These are phyloP conservation scores for Teratosphaeria gauchensis DNA, from an alignment of 2,329 filamentous ascomycete species.

Conservation along the genomic window DNA sequence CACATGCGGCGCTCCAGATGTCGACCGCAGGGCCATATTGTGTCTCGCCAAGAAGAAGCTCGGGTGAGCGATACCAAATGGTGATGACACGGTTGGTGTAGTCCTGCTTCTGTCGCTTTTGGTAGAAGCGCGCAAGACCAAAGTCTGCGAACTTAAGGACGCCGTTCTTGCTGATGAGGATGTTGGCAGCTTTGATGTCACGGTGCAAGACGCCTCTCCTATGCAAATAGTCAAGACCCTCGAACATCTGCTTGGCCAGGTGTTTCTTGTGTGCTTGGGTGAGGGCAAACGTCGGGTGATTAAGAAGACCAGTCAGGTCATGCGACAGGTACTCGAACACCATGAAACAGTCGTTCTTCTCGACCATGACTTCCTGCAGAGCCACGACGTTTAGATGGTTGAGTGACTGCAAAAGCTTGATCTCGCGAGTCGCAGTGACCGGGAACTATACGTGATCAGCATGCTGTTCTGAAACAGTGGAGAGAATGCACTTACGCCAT, in stretches of 20 bases:
- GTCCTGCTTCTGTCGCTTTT: slow-evolving; percentile 81
- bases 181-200: slow-evolving; percentile 97
- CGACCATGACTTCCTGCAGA: slow-evolving; percentile 90
- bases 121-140: slow-evolving; percentile 89
- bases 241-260: slow-evolving; percentile 83
- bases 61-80: slow-evolving; percentile 92
- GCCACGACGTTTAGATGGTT: slow-evolving; percentile 75
- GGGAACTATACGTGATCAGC: slow-evolving; percentile 49
- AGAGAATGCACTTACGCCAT: slow-evolving; percentile 46
- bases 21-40: slow-evolving; percentile 84
- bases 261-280: slow-evolving; percentile 84
- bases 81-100: slow-evolving; percentile 99
- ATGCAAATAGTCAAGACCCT: slow-evolving; percentile 88
- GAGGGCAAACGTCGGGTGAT: slow-evolving; percentile 84
- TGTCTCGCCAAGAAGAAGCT: slow-evolving; percentile 83
- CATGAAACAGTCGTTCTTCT: slow-evolving; percentile 98
- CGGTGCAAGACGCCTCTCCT: slow-evolving; percentile 87
- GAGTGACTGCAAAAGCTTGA: slow-evolving; percentile 81
- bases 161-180: slow-evolving; percentile 81
- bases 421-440: slow-evolving; percentile 81
- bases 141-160: slow-evolving; percentile 92
- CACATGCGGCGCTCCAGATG: slow-evolving; percentile 95
- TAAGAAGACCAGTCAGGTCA: slow-evolving; percentile 87
- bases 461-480: background rate
- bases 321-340: slow-evolving; percentile 98